A percentile compares a stretch with the other conserved stretches of the same genome.
phyloP scores from a whole-genome alignment of 2,329 filamentous ascomycete genomes.

The Arthrobotrys megalospora region DNA sequence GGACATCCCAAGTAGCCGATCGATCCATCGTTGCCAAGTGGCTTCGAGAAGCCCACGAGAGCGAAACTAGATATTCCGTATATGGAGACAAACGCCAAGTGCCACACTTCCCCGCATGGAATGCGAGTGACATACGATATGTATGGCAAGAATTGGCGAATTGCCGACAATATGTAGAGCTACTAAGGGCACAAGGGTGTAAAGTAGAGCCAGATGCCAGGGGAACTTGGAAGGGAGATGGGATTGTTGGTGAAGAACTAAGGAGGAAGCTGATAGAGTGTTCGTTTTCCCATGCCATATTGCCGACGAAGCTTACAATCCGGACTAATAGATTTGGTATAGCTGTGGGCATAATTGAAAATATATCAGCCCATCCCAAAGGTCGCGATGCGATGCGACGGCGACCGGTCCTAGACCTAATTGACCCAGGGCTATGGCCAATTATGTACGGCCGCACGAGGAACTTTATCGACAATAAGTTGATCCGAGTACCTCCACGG shows the following conservation, averaged over 20 bases:
- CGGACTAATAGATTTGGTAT: background rate
- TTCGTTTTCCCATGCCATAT: background rate
- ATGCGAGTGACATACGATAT: slow-evolving; percentile 15
- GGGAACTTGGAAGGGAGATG: slow-evolving; percentile 48
- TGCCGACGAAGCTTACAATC: slow-evolving; percentile 63
- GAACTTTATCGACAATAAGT: background rate
- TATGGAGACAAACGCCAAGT: background rate
- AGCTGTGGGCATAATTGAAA: slow-evolving; percentile 70
- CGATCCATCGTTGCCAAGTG: slow-evolving; percentile 10
- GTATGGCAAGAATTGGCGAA: slow-evolving; percentile 31
- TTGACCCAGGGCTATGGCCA: slow-evolving; percentile 77
- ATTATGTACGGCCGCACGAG: slow-evolving; percentile 70
- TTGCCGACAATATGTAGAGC: slow-evolving; percentile 22
- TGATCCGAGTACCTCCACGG: background rate
- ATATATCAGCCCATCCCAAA: slow-evolving; percentile 70
- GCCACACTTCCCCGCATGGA: background rate
- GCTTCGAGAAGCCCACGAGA: slow-evolving; percentile 14
- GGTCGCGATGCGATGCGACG: slow-evolving; percentile 76
- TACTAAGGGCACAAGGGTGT: slow-evolving; percentile 8
- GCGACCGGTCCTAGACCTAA: slow-evolving; percentile 74
- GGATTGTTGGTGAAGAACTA: slow-evolving; percentile 39
- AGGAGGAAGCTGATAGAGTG: slow-evolving; percentile 41
- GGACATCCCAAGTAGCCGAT: slow-evolving; percentile 17
- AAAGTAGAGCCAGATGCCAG: slow-evolving; percentile 41
- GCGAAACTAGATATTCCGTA: background rate